phyloP scores from a whole-genome alignment of 768 basidiomycete genomes.

The Lactarius sanguifluus region DNA sequence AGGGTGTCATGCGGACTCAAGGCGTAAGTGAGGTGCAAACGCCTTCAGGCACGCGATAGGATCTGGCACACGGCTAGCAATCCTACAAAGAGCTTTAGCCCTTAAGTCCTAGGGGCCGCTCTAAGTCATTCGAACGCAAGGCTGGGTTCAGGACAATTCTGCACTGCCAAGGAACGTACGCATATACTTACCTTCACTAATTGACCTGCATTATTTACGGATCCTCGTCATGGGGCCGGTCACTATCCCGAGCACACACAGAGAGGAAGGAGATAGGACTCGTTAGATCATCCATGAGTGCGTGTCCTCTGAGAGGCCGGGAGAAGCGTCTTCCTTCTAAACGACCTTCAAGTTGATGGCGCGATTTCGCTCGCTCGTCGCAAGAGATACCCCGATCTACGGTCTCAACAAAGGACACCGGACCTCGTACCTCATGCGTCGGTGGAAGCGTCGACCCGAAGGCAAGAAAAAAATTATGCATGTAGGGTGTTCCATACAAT shows the following conservation, averaged over 20 bases:
- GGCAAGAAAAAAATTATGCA: background rate
- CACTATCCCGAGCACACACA: background rate
- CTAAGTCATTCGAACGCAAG: background rate
- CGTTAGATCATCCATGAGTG: background rate
- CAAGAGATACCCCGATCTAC: background rate
- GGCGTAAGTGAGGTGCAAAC: background rate
- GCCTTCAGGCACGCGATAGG: background rate
- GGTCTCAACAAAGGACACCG: background rate
- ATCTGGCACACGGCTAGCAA: background rate
- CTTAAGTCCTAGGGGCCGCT: background rate
- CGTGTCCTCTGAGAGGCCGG: background rate
- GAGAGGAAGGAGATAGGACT: background rate
- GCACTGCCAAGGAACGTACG: background rate
- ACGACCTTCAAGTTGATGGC: background rate
- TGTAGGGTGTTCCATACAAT: background rate
- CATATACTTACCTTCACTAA: background rate
- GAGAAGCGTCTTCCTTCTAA: too few relatives aligned
- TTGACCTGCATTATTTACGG: background rate
- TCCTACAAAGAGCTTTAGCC: background rate
- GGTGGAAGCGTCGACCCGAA: background rate
- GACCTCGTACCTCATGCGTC: background rate
- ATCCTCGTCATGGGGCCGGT: background rate
- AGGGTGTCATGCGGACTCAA: background rate
- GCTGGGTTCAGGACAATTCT: background rate
- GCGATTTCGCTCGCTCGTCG: background rate